Evolutionary conservation across 495 filamentous ascomycete species (phyloP), one percentile per base, ranked within the genome.

Genomic region (Ramalina intermedia): DNA sequence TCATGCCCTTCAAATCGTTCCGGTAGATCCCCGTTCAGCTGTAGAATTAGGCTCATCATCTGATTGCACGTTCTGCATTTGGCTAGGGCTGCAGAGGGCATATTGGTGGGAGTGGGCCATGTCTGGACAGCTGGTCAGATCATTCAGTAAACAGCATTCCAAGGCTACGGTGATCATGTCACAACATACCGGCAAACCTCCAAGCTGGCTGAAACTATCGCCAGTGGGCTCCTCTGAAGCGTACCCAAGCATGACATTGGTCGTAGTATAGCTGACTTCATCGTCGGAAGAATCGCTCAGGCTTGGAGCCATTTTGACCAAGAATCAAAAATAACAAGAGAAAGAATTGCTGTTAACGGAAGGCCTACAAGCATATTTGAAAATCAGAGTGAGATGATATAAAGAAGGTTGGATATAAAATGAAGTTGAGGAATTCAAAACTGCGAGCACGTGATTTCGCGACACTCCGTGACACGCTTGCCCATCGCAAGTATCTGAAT

Each of bases 11-110:
- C 84, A 60, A 93, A 94, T 35, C 76, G 71, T 36, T 93, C 82
- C 17, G 86, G 88, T 36, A 99, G 70, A 52, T 94, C 88, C 57
- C 80, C 90, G 65, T 99, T 85, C 39, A 99, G 71, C 63, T 96
- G 87, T 38, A 99, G 75, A 12, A 96, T 75, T 4, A 96, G 72
- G 0, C 79, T 72, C 81, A 96, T 88, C 37, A 85, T 63, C 27
- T 75, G 73, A 49, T 87, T 87, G 74, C 91, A 99, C 54, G 84
- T 74, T 64, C 84, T 89, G 70, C 91, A 99, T 67, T 79, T 82
- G 29, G 83, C 87, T 5, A 94, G 74, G 0, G 80, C 71, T 17
- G 84, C 83, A 2, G 84, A 82, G n/a, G 89, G 84, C 12, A 84
- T 71, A 36, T 71, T 74, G 46, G 61, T 65, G 3, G 74, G 65